phyloP scores from a whole-genome alignment of 2,329 filamentous ascomycete genomes.

The Xylaria sp. region DNA sequence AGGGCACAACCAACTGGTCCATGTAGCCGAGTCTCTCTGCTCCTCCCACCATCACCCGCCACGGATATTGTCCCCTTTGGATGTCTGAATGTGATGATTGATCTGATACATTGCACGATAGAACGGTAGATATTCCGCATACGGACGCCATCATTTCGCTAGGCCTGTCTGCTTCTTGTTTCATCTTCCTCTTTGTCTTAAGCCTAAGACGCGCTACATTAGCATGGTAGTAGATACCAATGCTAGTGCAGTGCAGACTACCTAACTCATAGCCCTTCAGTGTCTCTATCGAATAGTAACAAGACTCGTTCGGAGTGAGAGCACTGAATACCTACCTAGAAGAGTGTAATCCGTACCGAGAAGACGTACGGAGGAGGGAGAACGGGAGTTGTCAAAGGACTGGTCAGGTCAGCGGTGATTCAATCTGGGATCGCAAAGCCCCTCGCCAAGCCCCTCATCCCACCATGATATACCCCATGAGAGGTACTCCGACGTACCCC shows the following conservation, averaged over 20 bases:
- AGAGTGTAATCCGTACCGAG: background rate
- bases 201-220: background rate
- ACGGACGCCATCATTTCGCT: too few relatives aligned
- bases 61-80: background rate
- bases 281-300: too few relatives aligned
- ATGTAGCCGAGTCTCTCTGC: too few relatives aligned
- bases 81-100: background rate
- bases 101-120: too few relatives aligned
- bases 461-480: constrained; percentile 1
- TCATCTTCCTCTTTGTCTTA: background rate
- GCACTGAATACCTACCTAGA: too few relatives aligned
- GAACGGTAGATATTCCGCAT: too few relatives aligned
- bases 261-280: too few relatives aligned
- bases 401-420: background rate
- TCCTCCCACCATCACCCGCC: background rate
- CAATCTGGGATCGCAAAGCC: background rate
- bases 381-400: background rate
- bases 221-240: too few relatives aligned
- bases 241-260: background rate
- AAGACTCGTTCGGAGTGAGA: too few relatives aligned
- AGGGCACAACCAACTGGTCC: too few relatives aligned
- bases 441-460: constrained; percentile 8
- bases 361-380: background rate
- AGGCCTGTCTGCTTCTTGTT: background rate
- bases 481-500: background rate